Conservation (phyloP, 148 eudicot genomes). For the Gaultheria prostrata region DNA sequence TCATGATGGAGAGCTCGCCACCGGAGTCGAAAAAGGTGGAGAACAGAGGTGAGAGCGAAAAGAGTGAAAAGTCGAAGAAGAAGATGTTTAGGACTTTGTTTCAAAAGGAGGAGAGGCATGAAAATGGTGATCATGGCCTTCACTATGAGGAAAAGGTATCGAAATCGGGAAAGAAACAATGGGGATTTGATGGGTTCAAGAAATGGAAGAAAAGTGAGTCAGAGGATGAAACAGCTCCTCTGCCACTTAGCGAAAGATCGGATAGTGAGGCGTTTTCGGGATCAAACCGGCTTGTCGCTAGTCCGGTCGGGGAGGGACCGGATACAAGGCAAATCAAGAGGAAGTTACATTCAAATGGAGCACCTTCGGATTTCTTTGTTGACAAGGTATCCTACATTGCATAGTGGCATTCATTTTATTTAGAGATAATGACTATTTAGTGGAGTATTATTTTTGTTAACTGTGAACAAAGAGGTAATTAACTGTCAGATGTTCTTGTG, state of each 20-base stretch:
- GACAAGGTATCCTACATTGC: constrained; percentile 55
- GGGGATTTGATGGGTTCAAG: constrained; percentile 74
- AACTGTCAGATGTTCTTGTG: neutral
- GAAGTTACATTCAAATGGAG: constrained; percentile 55
- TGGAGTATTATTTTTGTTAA: neutral
- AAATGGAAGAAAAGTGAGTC: constrained; percentile 59
- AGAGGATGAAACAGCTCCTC: constrained; percentile 63
- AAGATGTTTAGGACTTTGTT: constrained; percentile 38
- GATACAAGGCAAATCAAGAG: constrained; percentile 48
- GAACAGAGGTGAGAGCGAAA: constrained; percentile 22
- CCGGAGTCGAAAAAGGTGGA: constrained; percentile 25
- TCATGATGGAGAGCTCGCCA: constrained; percentile 52
- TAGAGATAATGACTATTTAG: neutral
- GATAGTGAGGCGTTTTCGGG: constrained; percentile 25
- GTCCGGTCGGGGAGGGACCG: constrained; percentile 38
- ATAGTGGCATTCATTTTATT: neutral
- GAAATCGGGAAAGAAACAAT: constrained; percentile 42
- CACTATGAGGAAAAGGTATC: constrained; percentile 31
- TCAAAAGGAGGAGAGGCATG: constrained; percentile 23
- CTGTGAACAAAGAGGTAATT: neutral
- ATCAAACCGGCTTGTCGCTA: constrained; percentile 20
- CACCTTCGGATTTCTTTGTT: constrained; percentile 60
- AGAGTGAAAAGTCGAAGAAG: constrained; percentile 36
- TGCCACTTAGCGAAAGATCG: constrained; percentile 50
- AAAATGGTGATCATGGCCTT: constrained; percentile 3